A percentile compares a stretch with the other conserved stretches of the same genome.
These are phyloP conservation scores for Fusarium sp. DNA, from an alignment of 2,329 filamentous ascomycete species.

Conservation along the genomic window DNA sequence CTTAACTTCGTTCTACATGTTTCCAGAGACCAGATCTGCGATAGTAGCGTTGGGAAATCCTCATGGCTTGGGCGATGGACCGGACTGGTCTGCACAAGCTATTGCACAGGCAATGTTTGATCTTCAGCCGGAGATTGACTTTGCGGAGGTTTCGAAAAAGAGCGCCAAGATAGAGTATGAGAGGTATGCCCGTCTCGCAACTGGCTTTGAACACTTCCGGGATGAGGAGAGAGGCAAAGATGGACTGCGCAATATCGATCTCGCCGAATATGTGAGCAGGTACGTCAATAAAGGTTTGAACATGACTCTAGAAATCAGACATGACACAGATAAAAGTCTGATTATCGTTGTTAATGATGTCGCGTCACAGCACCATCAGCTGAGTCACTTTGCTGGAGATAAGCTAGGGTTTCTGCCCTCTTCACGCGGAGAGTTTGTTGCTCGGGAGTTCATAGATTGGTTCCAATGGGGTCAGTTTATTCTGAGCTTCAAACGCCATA, in stretches of 20 bases:
- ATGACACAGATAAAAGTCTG: fast-evolving
- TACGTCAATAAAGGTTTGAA: neutral
- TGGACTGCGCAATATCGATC: fast-evolving
- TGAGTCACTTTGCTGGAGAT: neutral
- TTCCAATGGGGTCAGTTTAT: neutral
- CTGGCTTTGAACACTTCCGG: neutral
- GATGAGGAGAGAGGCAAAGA: neutral
- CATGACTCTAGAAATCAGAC: neutral
- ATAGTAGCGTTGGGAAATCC: neutral
- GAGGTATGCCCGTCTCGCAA: fast-evolving
- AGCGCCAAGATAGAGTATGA: neutral
- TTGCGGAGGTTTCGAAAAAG: neutral
- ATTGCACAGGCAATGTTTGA: neutral
- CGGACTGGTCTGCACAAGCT: neutral
- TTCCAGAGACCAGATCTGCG: neutral
- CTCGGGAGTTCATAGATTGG: neutral
- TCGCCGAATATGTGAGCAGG: neutral
- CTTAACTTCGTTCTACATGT: neutral
- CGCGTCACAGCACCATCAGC: neutral
- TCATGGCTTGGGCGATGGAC: neutral
- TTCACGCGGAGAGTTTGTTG: neutral
- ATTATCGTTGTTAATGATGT: neutral
- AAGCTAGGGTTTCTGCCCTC: neutral
- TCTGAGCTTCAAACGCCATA: fast-evolving
- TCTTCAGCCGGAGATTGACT: neutral